phyloP scores from a whole-genome alignment of 2,329 filamentous ascomycete genomes.

The Hirsutella thompsonii region DNA sequence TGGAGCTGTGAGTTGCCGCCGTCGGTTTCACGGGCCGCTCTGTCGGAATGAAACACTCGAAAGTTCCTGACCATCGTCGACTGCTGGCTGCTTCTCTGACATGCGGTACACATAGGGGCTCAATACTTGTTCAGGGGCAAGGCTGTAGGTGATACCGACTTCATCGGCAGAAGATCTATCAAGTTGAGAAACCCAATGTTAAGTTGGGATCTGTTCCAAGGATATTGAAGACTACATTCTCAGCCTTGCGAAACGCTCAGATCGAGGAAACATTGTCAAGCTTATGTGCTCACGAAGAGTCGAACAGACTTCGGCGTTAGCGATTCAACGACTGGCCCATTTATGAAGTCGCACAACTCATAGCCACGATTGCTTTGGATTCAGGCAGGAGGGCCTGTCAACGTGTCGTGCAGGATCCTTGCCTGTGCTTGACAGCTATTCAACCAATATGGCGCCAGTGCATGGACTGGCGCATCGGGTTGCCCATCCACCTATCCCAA shows the following conservation, averaged over 20 bases:
- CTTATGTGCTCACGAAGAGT: too few species aligned
- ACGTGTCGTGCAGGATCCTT: not conserved
- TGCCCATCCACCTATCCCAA: not conserved
- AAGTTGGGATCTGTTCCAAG: too few species aligned
- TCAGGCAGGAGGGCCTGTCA: not conserved
- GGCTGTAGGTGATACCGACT: too few species aligned
- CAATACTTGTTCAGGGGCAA: not conserved
- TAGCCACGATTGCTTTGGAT: not conserved
- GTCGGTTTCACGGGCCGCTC: conserved; percentile 3
- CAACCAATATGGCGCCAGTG: not conserved
- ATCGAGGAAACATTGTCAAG: too few species aligned
- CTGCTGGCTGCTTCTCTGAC: not conserved
- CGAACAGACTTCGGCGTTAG: too few species aligned
- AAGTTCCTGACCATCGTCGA: too few species aligned
- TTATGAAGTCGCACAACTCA: too few species aligned
- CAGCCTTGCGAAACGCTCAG: too few species aligned
- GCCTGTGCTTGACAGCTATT: not conserved
- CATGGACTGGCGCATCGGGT: not conserved
- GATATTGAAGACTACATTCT: too few species aligned
- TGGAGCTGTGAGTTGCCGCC: not conserved
- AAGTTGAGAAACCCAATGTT: too few species aligned
- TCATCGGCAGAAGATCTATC: too few species aligned
- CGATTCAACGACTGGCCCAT: too few species aligned
- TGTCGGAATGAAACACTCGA: conserved; percentile 1
- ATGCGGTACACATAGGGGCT: not conserved